Evolutionary conservation across 768 basidiomycete genomes (phyloP), one percentile per base, ranked within the genome.

Genomic region (Lactarius hatsudake): DNA sequence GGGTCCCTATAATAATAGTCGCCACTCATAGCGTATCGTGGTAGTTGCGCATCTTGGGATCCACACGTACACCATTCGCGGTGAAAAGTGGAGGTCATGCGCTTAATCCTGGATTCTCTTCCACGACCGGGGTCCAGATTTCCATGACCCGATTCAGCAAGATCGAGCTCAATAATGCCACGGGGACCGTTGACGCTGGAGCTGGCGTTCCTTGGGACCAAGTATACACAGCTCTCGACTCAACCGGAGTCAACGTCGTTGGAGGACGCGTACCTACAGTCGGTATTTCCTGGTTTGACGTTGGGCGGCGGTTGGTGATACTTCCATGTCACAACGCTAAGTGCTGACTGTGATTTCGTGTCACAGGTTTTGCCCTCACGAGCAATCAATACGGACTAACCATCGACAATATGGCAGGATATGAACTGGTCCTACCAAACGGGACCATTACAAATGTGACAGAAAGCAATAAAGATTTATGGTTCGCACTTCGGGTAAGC

Each of bases 401-500:
- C 23, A 51, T 51, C 23, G 79, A 80, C 69, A 79, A 77, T 60
- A 59, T 80, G 34, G 65, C 58, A 17, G 71, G 57, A 34, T 72
- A 71, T 17, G 61, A 75, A 60, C 64, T 78, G 18, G 76, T 78
- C 18, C 60, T 75, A 1, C 77, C 78, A 9, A 71, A 72, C 51
- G 79, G 79, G 48, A 51, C 48, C 3, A n/a, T 51, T 26, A 51
- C 48, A 51, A 6, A 51, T 12, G 48, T 51, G 48, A 51, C 48
- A 5, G 2, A 10, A 51, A 51, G 12, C 48, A 26, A 51, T 51
- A 12, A 23, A 26, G 48, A 51, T 13, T 51, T 51, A 26, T 51
- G 48, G 68, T 69, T 69, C 43, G 68, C 48, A 20, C 34, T 69
- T 20, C 51, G 69, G 32, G 68, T 69, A 34, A 62, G 68, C 28